Conservation (phyloP, 371 early-diverging fungal genomes). For the Catenaria anguillulae region DNA sequence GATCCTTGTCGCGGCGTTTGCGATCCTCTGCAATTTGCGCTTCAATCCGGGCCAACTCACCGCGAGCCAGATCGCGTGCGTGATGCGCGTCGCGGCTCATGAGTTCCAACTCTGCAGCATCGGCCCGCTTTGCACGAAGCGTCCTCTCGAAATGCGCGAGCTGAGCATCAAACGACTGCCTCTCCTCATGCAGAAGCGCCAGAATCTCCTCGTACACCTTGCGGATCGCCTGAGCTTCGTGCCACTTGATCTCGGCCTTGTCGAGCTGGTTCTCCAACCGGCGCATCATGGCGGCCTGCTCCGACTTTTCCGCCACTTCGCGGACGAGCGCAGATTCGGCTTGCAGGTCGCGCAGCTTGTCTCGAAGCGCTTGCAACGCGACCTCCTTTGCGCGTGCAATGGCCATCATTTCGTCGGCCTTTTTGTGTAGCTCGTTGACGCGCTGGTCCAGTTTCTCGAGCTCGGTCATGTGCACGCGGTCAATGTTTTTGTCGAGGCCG, state of each 20-base stretch:
- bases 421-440: constrained; percentile 34
- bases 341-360: constrained; percentile 26
- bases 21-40: constrained; percentile 39
- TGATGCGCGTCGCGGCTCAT: constrained; percentile 39
- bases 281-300: constrained; percentile 30
- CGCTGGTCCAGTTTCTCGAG: constrained; percentile 32
- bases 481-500: constrained; percentile 2
- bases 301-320: constrained; percentile 24
- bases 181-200: constrained; percentile 35
- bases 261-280: constrained; percentile 37
- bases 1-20: constrained; percentile 33
- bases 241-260: constrained; percentile 41
- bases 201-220: constrained; percentile 41
- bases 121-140: constrained; percentile 29
- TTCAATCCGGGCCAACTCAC: constrained; percentile 31
- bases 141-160: constrained; percentile 32
- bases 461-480: constrained; percentile 23
- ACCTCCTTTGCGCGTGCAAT: constrained; percentile 27
- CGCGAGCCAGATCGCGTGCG: constrained; percentile 36
- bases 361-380: constrained; percentile 20
- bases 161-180: constrained; percentile 35
- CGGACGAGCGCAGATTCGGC: constrained; percentile 27
- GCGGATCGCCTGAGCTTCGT: constrained; percentile 38
- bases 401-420: constrained; percentile 34
- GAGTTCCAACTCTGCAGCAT: constrained; percentile 31